Evolutionary conservation across 164 flowering plant genomes (phyloP), one percentile per base, ranked within the genome.

Genomic region (Aristolochia californica): DNA sequence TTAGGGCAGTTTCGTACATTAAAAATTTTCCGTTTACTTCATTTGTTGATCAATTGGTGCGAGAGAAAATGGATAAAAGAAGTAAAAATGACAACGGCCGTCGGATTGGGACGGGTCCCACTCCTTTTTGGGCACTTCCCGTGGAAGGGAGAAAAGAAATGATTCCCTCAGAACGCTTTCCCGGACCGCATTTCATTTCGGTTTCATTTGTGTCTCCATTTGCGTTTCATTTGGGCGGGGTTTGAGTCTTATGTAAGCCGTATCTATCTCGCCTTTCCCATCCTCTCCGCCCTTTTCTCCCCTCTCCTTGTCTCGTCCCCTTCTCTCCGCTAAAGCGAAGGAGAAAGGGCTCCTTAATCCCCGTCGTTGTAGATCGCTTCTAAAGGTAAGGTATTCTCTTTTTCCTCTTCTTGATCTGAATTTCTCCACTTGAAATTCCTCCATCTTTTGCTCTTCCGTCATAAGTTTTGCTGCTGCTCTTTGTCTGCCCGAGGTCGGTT

Each of bases 131-230:
- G 11, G 40, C 40, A 15, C 55, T 52, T 52, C 55, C 55, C 55
- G 55, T 52, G 26, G 55, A 52, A 52, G 55, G 27, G 55, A 24
- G 55, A 24, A 11, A 22, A 52, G 26, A 10, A 47, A 47, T 47
- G 18, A 20, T 20, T 47, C 50, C 22, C 5, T 1, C 50, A 47
- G 50, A 16, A 11, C 18, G 22, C 50, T 47, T 47, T 47, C 50
- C 50, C 50, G 55, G 22, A 22, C 55, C 55, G 55, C 55, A 22
- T 52, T 52, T 22, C 27, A 52, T 52, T 52, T 52, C 16, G 24
- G 28, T 52, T 23, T 52, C 55, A 52, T 52, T 52, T 52, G 28
- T 17, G 18, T 4, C 50, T 47, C 12, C 18, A 17, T 47, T 47
- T 20, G 50, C 55, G 13, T 52, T 52, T 52, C 55, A 52, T 52